These are phyloP conservation scores for Penicillium janthinellum DNA, from an alignment of 2,329 filamentous ascomycete species.

Conservation along the genomic window DNA sequence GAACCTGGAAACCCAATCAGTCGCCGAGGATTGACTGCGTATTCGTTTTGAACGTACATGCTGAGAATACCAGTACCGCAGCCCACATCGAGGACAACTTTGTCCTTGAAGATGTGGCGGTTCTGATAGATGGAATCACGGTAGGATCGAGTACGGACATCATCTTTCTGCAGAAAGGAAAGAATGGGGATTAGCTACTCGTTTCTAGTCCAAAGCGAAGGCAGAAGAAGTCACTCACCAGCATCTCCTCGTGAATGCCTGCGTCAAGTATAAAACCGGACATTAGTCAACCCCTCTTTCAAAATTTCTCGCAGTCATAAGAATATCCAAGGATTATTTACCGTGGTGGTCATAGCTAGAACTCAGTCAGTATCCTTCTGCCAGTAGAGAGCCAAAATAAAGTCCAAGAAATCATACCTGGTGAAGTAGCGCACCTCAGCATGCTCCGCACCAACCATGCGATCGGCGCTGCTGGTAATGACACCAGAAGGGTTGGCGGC, in stretches of 20 bases:
- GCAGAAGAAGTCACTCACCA: slow-evolving; percentile 62
- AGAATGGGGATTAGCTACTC: slow-evolving; percentile 1
- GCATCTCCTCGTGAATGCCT: slow-evolving; percentile 98
- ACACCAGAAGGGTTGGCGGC: slow-evolving; percentile 28
- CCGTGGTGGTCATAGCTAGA: slow-evolving; percentile 96
- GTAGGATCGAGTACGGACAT: slow-evolving; percentile 94
- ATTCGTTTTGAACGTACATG: slow-evolving; percentile 65
- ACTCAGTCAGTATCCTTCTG: slow-evolving; percentile 15
- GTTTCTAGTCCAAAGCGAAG: not conserved
- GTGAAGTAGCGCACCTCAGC: slow-evolving; percentile 99
- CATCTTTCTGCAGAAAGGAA: slow-evolving; percentile 74
- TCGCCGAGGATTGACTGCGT: not conserved
- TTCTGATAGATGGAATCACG: slow-evolving; percentile 98
- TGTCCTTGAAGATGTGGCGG: slow-evolving; percentile 88
- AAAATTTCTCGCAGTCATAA: slow-evolving; percentile 10
- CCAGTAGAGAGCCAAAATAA: slow-evolving; percentile 10
- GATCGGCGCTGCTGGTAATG: slow-evolving; percentile 48
- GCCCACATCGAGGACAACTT: slow-evolving; percentile 93
- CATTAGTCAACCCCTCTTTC: slow-evolving; percentile 20
- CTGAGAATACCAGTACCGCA: slow-evolving; percentile 97
- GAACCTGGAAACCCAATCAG: slow-evolving; percentile 66
- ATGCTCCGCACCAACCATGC: slow-evolving; percentile 70
- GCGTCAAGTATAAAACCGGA: slow-evolving; percentile 34
- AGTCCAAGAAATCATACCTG: slow-evolving; percentile 61
- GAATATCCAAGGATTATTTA: slow-evolving; percentile 51